These are phyloP conservation scores for Hypoxylon fragiforme DNA, from an alignment of 495 filamentous ascomycete species.

Conservation along the genomic window DNA sequence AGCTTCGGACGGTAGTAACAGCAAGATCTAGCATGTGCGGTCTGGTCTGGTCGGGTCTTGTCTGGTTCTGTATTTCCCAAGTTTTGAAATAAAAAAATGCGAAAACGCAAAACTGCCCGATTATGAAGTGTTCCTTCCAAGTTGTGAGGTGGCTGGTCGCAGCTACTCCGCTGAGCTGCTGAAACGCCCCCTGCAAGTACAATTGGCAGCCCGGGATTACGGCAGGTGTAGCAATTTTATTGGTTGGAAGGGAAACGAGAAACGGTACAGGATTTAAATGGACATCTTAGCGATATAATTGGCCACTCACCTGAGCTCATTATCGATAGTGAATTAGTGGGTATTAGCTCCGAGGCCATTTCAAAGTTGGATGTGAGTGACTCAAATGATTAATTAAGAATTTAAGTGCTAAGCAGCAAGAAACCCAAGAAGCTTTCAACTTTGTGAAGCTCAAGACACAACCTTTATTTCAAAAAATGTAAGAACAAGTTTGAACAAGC, in stretches of 20 bases:
- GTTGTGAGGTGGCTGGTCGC: conserved; percentile 30
- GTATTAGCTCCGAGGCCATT: not conserved
- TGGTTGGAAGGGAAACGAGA: conserved; percentile 33
- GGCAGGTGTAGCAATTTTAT: conserved; percentile 9
- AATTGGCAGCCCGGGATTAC: not conserved
- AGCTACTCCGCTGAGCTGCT: conserved; percentile 3
- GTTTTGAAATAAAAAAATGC: no score
- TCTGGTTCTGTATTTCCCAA: no score
- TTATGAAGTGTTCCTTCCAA: conserved; percentile 19
- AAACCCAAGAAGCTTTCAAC: no score
- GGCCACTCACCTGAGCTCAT: conserved; percentile 6
- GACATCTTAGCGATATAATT: not conserved
- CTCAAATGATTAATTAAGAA: not conserved
- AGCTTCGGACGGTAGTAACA: conserved; percentile 2
- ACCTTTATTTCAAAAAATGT: no score
- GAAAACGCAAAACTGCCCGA: conserved; percentile 14
- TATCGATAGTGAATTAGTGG: conserved; percentile 7
- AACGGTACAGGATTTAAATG: not conserved
- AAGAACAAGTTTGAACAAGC: no score
- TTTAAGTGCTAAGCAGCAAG: conserved; percentile 1
- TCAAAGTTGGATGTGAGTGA: conserved; percentile 3
- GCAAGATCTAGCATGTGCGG: not conserved
- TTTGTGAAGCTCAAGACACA: no score
- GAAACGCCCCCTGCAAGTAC: conserved; percentile 15
- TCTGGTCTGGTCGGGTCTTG: no score